These are phyloP conservation scores for Paraconiothyrium brasiliense DNA, from an alignment of 2,329 filamentous ascomycete genomes.

Conservation along the genomic window DNA sequence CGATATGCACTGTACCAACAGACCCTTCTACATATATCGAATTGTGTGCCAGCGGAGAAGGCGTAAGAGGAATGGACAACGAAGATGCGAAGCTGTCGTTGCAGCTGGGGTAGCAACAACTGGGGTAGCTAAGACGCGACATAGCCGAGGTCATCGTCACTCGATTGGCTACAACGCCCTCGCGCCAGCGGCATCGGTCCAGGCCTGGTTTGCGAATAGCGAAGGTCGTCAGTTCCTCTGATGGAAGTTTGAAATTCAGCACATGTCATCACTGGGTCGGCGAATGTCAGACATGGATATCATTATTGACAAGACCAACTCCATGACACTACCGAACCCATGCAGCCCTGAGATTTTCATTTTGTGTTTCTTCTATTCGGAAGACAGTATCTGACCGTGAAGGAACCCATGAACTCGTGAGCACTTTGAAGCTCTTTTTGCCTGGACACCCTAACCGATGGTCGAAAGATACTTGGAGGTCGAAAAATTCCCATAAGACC, in stretches of 20 bases:
- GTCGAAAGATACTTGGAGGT: conserved; percentile 49
- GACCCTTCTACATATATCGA: not conserved
- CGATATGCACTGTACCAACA: not conserved
- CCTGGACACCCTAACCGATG: conserved; percentile 49
- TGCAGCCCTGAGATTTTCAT: conserved; percentile 50
- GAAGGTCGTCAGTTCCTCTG: not conserved
- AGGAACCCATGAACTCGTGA: conserved; percentile 52
- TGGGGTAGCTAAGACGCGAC: conserved; percentile 23
- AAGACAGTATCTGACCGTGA: conserved; percentile 51
- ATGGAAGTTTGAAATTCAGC: not conserved
- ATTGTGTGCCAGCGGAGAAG: not conserved
- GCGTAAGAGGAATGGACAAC: not conserved
- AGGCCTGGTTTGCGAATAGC: not conserved
- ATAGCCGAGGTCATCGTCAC: conserved; percentile 42
- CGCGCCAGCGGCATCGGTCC: conserved; percentile 7
- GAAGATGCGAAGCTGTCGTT: not conserved
- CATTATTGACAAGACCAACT: conserved; percentile 43
- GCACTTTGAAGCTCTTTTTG: conserved; percentile 51
- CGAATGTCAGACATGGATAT: conserved; percentile 16
- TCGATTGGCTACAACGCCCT: not conserved
- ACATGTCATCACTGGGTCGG: conserved; percentile 1
- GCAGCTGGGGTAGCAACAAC: conserved; percentile 27
- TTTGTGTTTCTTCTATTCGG: conserved; percentile 51
- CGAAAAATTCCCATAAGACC: conserved; percentile 51
- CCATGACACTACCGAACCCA: conserved; percentile 43